phyloP scores from a whole-genome alignment of 306 rosid species.

The Lagenaria siceraria region DNA sequence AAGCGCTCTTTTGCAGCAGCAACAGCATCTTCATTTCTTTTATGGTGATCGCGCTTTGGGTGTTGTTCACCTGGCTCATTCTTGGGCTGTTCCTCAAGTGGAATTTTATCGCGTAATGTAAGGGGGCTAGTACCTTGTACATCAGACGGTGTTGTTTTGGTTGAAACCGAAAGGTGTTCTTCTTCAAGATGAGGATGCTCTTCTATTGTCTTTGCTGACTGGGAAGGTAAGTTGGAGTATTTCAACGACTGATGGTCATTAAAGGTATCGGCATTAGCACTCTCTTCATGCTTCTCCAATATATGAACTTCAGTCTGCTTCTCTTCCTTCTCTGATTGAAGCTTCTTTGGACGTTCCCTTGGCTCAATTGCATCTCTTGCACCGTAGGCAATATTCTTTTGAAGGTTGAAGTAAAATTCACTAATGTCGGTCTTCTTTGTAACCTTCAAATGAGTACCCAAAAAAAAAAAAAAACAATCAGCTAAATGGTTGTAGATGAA shows the following conservation, averaged over 20 bases:
- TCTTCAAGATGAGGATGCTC: slow-evolving; percentile 20
- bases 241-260: slow-evolving; percentile 1
- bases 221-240: slow-evolving; percentile 13
- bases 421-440: slow-evolving; percentile 81
- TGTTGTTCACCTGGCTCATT: slow-evolving; percentile 17
- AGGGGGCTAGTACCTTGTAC: not conserved
- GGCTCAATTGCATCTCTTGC: slow-evolving; percentile 25
- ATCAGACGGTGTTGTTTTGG: slow-evolving; percentile 17
- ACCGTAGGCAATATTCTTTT: slow-evolving; percentile 72
- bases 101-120: slow-evolving; percentile 13
- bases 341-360: slow-evolving; percentile 25
- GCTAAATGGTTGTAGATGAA: not conserved
- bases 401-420: slow-evolving; percentile 69
- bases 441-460: slow-evolving; percentile 31
- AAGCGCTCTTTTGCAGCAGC: slow-evolving; percentile 77
- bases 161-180: slow-evolving; percentile 22
- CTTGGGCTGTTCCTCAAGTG: slow-evolving; percentile 32
- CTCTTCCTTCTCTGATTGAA: slow-evolving; percentile 24
- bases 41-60: slow-evolving; percentile 50
- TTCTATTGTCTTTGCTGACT: slow-evolving; percentile 18
- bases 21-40: slow-evolving; percentile 55
- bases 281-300: slow-evolving; percentile 13
- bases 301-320: slow-evolving; percentile 7
- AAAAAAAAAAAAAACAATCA: slow-evolving; percentile 4
- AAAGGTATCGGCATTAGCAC: slow-evolving; percentile 9